These are phyloP conservation scores for Alternaria brassicicola DNA, from an alignment of 2,329 filamentous ascomycete genomes.

Conservation along the genomic window DNA sequence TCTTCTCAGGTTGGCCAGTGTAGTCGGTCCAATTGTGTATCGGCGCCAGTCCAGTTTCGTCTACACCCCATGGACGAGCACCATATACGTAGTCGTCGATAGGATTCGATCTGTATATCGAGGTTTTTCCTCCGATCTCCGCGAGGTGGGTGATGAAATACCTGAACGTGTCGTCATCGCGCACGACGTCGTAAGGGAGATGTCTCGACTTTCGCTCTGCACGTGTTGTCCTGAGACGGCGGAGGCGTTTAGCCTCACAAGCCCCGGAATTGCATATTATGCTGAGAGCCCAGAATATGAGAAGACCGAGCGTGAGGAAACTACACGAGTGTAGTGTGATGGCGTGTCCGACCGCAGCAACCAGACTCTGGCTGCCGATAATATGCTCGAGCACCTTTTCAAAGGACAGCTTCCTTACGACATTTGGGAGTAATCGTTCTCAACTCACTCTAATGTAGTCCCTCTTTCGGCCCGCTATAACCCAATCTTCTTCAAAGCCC, in stretches of 20 bases:
- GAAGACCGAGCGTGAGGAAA: constrained; percentile 11
- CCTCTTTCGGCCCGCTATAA: too few species aligned
- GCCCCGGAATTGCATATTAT: too few species aligned
- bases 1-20: too few species aligned
- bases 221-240: too few species aligned
- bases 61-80: neutral
- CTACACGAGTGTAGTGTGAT: constrained; percentile 6
- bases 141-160: neutral
- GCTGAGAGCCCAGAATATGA: constrained; percentile 8
- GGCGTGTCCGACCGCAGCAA: constrained; percentile 8
- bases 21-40: neutral
- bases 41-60: neutral
- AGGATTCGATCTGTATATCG: neutral
- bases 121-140: neutral
- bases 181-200: too few species aligned
- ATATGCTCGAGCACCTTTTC: neutral
- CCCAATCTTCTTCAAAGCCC: too few species aligned
- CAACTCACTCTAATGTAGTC: too few species aligned
- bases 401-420: too few species aligned
- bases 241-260: constrained; percentile 7
- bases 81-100: neutral
- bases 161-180: too few species aligned
- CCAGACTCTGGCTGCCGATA: constrained; percentile 10
- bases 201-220: too few species aligned
- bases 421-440: too few species aligned